phyloP scores from a whole-genome alignment of 768 basidiomycete species.

The Podaxis mareebaensis region DNA sequence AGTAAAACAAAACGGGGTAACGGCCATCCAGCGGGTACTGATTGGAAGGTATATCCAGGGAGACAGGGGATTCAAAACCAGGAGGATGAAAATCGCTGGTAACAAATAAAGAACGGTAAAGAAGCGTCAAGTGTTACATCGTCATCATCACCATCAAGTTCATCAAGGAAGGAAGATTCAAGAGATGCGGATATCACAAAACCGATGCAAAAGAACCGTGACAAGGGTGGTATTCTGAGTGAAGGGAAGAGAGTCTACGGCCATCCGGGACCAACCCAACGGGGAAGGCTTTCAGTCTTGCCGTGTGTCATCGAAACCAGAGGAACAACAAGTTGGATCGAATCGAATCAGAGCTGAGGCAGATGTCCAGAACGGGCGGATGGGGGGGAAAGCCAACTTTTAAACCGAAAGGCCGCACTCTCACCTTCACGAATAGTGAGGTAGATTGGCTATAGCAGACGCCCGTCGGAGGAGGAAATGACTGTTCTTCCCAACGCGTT shows the following conservation, averaged over 20 bases:
- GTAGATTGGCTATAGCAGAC: conserved; percentile 24
- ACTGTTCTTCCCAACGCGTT: conserved; percentile 45
- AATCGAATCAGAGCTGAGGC: too few species aligned
- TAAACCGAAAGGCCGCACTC: conserved; percentile 1
- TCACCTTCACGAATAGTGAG: conserved; percentile 14
- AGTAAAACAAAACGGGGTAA: neutral
- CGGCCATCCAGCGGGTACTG: neutral
- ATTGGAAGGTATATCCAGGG: neutral
- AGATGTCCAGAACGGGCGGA: neutral
- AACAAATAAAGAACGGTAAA: too few species aligned
- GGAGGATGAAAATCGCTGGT: too few species aligned
- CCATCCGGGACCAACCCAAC: conserved; percentile 6
- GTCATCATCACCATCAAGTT: too few species aligned
- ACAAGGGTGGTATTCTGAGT: neutral
- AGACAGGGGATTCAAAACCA: neutral
- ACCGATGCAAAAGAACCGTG: neutral
- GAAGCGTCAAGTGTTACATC: too few species aligned
- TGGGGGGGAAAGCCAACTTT: neutral
- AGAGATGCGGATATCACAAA: neutral
- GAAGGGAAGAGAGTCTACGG: conserved; percentile 3
- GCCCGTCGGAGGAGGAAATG: conserved; percentile 35
- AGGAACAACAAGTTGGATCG: too few species aligned
- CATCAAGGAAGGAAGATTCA: neutral
- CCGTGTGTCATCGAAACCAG: neutral
- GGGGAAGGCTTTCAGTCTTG: neutral